phyloP scores from a whole-genome alignment of 352 stramenopile genomes.

The Aphanomyces astaci region DNA sequence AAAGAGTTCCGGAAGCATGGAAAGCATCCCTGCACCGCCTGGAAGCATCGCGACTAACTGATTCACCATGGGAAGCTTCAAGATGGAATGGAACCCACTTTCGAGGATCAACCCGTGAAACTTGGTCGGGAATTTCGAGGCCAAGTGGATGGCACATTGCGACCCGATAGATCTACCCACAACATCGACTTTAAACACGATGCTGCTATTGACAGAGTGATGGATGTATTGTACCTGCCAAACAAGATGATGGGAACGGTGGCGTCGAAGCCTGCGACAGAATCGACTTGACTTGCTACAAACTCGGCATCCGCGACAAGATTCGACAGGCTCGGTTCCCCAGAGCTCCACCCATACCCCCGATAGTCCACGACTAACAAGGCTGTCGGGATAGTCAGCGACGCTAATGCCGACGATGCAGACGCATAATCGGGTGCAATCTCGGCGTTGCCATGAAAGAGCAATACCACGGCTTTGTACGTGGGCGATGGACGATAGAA shows the following conservation, averaged over 20 bases:
- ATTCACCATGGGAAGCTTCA: conserved; percentile 13
- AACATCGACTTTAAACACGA: background rate
- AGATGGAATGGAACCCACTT: conserved; percentile 19
- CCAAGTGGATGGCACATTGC: conserved; percentile 19
- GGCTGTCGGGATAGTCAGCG: background rate
- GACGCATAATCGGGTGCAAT: conserved; percentile 19
- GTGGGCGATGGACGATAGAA: conserved; percentile 6
- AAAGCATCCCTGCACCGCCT: conserved; percentile 15
- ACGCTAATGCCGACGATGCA: background rate
- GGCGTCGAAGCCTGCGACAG: background rate
- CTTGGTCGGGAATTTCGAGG: background rate
- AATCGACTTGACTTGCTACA: conserved; percentile 1
- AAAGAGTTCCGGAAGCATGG: conserved; percentile 20
- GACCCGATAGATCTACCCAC: conserved; percentile 17
- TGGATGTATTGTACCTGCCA: background rate
- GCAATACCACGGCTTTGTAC: conserved; percentile 3
- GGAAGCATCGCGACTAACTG: conserved; percentile 12
- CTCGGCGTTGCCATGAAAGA: conserved; percentile 23
- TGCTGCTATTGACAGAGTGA: background rate
- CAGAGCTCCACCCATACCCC: conserved; percentile 19
- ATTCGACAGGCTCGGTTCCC: conserved; percentile 3
- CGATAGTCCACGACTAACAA: conserved; percentile 18
- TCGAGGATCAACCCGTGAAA: conserved; percentile 16
- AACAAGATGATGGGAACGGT: conserved; percentile 11
- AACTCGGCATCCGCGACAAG: conserved; percentile 14